Evolutionary conservation across 345 rosid species (phyloP), one percentile per base, ranked within the genome.

Genomic region (Brassica nigra): DNA sequence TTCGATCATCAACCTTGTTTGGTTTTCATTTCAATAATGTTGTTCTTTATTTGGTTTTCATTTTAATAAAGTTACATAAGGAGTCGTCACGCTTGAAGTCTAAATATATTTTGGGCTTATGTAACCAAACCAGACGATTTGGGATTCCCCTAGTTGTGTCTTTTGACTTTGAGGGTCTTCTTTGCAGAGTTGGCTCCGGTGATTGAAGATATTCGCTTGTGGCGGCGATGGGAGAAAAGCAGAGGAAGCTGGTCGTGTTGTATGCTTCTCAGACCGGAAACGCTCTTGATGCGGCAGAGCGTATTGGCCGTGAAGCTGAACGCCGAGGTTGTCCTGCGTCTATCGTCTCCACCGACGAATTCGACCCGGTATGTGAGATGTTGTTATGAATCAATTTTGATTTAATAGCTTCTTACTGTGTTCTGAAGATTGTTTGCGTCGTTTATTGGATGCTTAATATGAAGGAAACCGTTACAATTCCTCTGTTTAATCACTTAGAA

Each of bases 181-280:
- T 18, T 18, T 18, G 18, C 18, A 18, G 18, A 18, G 18, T 70
- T 3, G 16, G 66, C 20, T 47, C 37, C 62, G 67, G 67, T 7
- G 47, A 18, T 5, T 72, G 68, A 72, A 30, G 23, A 33, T 5
- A 33, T 33, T 33, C 36, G 36, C 20, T 49, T 55, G 42, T 8
- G 59, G 54, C 61, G 37, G 37, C 55, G 55, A 88, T 85, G 96
- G 89, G 80, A 70, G 83, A 80, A 65, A 83, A 78, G 33, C 66
- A 73, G 10, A 82, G 68, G 74, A 85, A 84, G 76, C 83, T 92
- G 42, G 73, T 82, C 34, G 85, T 92, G 57, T 85, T 92, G 44
- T 92, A 90, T 73, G 98, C 97, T 10, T 81, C 93, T 77, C 90
- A 95, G 77, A 95, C 97, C 15, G 96, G 99, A 49, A 91, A 91